phyloP scores from a whole-genome alignment of 441 rosid species.

The Theobroma grandiflorum region DNA sequence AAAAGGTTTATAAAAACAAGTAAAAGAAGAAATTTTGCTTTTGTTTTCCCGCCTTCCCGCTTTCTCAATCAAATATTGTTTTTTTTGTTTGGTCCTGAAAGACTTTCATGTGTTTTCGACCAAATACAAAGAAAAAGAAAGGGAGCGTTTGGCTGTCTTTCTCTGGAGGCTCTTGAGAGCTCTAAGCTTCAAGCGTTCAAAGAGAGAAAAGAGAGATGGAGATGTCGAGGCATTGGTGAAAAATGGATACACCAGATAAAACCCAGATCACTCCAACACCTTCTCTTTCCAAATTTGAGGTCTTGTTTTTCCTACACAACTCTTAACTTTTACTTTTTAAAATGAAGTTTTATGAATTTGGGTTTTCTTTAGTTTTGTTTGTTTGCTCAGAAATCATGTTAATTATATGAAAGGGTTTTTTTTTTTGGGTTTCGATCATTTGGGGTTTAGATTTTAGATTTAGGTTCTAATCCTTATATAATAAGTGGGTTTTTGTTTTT shows the following conservation, averaged over 20 bases:
- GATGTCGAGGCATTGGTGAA: slow-evolving; percentile 24
- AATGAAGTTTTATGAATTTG: background rate
- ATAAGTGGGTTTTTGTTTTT: background rate
- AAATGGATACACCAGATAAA: slow-evolving; percentile 65
- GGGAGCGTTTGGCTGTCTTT: slow-evolving; percentile 6
- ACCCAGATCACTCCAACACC: slow-evolving; percentile 41
- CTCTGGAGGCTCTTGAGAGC: background rate
- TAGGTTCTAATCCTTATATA: background rate
- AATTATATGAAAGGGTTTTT: background rate
- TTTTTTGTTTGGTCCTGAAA: background rate
- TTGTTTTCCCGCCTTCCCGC: slow-evolving; percentile 28
- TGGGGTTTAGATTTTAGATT: background rate
- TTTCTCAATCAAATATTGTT: slow-evolving; percentile 5
- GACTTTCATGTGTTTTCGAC: background rate
- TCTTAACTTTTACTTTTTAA: background rate
- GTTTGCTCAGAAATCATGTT: background rate
- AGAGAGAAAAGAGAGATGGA: slow-evolving; percentile 15
- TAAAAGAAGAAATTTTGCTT: background rate
- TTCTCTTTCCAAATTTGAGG: slow-evolving; percentile 41
- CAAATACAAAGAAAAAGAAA: slow-evolving; percentile 8
- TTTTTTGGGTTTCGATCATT: background rate
- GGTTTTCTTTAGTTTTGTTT: background rate
- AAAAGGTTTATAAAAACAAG: background rate
- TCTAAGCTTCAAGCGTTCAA: background rate
- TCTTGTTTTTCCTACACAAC: background rate